A percentile compares a stretch with the other conserved stretches of the same genome.
phyloP scores from a whole-genome alignment of 352 stramenopile species.

The Globisporangium recalcitrans region DNA sequence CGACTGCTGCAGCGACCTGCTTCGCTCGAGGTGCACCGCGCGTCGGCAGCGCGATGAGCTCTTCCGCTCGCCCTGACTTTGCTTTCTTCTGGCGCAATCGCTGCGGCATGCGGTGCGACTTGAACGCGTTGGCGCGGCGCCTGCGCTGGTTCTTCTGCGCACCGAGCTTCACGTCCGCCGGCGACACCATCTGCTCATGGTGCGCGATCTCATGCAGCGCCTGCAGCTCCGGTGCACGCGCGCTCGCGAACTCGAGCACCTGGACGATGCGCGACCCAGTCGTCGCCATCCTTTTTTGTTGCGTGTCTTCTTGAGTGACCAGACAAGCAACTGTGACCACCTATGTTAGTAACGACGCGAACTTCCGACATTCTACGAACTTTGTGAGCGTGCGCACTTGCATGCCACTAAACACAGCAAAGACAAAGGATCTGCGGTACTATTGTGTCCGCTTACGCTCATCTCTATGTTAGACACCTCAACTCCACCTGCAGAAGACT shows the following conservation, averaged over 20 bases:
- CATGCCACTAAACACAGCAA: too few species aligned
- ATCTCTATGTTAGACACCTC: too few species aligned
- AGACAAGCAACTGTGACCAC: too few species aligned
- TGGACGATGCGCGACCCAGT: conserved; percentile 61
- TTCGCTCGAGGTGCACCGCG: neutral
- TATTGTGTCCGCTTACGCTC: too few species aligned
- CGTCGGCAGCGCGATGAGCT: conserved; percentile 20
- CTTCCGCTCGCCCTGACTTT: conserved; percentile 6
- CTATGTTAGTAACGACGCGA: too few species aligned
- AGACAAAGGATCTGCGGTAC: too few species aligned
- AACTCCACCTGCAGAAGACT: too few species aligned
- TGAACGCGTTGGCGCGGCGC: conserved; percentile 75
- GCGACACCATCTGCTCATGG: conserved; percentile 16
- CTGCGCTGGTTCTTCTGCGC: conserved; percentile 60
- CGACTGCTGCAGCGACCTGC: neutral
- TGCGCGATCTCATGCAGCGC: conserved; percentile 61
- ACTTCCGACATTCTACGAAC: too few species aligned
- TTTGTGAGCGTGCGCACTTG: too few species aligned
- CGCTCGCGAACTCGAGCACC: conserved; percentile 73
- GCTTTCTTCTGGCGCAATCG: conserved; percentile 31
- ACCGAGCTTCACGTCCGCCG: conserved; percentile 39
- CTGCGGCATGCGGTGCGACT: conserved; percentile 61
- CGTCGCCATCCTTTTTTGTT: conserved; percentile 21
- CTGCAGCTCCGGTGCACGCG: conserved; percentile 67
- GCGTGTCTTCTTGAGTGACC: too few species aligned